Conservation (phyloP, 345 rosid genomes). For the Sisymbrium irio region DNA sequence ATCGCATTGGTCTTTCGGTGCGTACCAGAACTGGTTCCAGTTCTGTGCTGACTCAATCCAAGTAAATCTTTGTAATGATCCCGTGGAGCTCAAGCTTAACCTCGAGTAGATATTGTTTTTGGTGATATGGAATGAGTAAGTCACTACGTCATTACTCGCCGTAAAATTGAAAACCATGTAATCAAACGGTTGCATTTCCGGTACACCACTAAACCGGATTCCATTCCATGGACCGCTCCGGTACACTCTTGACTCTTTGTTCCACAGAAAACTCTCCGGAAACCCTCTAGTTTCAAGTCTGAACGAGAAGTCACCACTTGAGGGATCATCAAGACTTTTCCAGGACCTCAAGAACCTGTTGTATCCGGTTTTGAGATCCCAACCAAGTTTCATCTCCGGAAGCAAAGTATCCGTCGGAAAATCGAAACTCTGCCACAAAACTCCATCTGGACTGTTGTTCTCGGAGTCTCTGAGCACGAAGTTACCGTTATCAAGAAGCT, state of each 20-base stretch:
- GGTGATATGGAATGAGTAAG: slow-evolving; percentile 42
- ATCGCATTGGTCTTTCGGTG: slow-evolving; percentile 91
- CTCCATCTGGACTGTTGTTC: background rate
- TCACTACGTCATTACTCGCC: slow-evolving; percentile 36
- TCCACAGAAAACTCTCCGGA: slow-evolving; percentile 59
- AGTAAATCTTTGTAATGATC: slow-evolving; percentile 43
- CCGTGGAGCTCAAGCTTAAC: slow-evolving; percentile 46
- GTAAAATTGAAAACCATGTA: slow-evolving; percentile 47
- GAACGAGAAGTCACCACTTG: slow-evolving; percentile 54
- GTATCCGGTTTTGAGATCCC: slow-evolving; percentile 53
- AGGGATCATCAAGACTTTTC: slow-evolving; percentile 54
- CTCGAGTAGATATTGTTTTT: slow-evolving; percentile 43
- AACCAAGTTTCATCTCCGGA: slow-evolving; percentile 78
- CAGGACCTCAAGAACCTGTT: slow-evolving; percentile 56
- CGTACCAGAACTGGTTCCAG: slow-evolving; percentile 76
- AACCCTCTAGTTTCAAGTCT: slow-evolving; percentile 53
- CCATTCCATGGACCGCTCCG: slow-evolving; percentile 87
- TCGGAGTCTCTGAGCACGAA: slow-evolving; percentile 52
- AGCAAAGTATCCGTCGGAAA: slow-evolving; percentile 73
- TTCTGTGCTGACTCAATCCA: slow-evolving; percentile 46
- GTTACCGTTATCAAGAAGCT: slow-evolving; percentile 69
- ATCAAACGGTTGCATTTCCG: slow-evolving; percentile 64
- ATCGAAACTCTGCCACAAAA: slow-evolving; percentile 85
- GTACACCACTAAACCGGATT: slow-evolving; percentile 61
- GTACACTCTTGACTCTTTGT: slow-evolving; percentile 15